phyloP scores from a whole-genome alignment of 2,329 filamentous ascomycete species.

The Penicillium sp. region DNA sequence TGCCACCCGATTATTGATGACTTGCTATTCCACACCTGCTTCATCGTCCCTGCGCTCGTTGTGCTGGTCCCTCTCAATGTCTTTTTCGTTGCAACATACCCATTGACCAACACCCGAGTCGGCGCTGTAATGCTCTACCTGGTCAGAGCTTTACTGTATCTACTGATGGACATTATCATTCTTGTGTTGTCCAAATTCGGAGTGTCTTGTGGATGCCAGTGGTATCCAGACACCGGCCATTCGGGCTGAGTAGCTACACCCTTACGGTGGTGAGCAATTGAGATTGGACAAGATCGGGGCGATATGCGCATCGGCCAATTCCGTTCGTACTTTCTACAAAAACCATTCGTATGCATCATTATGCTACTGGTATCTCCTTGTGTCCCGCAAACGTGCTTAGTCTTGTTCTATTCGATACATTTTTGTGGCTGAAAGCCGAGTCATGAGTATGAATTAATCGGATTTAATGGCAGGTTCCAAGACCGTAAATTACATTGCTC shows the following conservation, averaged over 20 bases:
- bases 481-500: too few relatives aligned
- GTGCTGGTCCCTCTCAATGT: conserved; percentile 6
- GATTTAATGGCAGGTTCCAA: too few relatives aligned
- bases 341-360: not conserved
- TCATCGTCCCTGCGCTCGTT: conserved; percentile 14
- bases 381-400: not conserved
- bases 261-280: not conserved
- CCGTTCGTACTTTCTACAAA: not conserved
- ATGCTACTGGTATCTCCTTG: not conserved
- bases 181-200: conserved; percentile 1
- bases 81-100: conserved; percentile 1
- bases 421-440: not conserved
- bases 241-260: not conserved
- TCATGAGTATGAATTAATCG: not conserved
- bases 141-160: conserved; percentile 1
- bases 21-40: conserved; percentile 12
- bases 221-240: not conserved
- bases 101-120: conserved; percentile 4
- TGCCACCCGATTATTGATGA: conserved; percentile 5
- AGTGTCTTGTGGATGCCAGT: not conserved
- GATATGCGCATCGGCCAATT: not conserved
- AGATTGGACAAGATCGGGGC: not conserved
- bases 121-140: conserved; percentile 8
- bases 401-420: not conserved
- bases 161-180: not conserved